Base-by-base conservation (phyloP, 1,284 basidiomycete species). In the Leccinum fallax region DNA sequence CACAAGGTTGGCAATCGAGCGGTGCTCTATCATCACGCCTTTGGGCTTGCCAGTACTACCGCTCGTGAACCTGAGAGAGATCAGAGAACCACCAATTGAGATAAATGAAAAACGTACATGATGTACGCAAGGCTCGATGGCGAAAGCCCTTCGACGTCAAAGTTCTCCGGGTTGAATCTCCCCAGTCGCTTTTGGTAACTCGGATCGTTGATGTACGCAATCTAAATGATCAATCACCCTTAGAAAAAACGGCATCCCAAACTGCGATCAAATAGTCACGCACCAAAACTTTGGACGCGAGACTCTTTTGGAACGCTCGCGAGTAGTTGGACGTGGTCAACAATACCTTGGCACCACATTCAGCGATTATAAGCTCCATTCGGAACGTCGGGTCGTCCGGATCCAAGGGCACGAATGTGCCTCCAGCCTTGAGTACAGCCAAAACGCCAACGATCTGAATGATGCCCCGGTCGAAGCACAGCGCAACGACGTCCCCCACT, bases 341-440 rank as follows among this genome's bases (percentile, higher is more conserved):
- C 32, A 73, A 60, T 16, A 75, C 64, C 49, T 66, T 69, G 6
- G 72, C 73, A 59, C 66, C 65, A 40, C 73, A 74, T 19, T 74
- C 74, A 2, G 59, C 57, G 24, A 75, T 61, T 54, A 75, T 67
- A 3, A 75, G 59, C 34, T 74, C 67, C 57, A 74, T 74, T 55
- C 72, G 63, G 19, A 74, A 59, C 5, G 66, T 65, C n/a, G 73
- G 72, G 61, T 74, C 74, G 11, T 74, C 72, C 7, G 72, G 72
- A 61, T 76, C 74, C 52, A 74, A 61, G 0, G 74, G 71, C 19
- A 74, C 70, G 11, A 74, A 74, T 5, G 66, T 60, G 7, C 68
- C 70, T 53, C 75, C 75, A 24, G 75, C 69, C 57, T 77, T 77
- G 54, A 76, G 70, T 48, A 74, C 67, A 1, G 74, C 71, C 48